phyloP scores from a whole-genome alignment of 2,329 filamentous ascomycete species.

The Colletotrichum viniferum region DNA sequence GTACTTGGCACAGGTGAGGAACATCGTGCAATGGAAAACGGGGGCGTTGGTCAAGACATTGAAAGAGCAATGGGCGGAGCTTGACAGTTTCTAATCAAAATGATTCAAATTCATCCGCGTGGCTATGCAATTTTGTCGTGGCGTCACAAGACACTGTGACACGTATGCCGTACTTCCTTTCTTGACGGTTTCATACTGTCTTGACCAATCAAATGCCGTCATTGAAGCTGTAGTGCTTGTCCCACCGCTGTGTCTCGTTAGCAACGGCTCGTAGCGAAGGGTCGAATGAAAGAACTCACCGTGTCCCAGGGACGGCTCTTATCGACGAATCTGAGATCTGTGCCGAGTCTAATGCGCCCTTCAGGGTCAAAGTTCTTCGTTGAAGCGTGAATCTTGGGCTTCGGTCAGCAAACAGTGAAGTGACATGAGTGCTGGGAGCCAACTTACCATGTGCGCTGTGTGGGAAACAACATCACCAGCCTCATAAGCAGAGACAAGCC shows the following conservation, averaged over 20 bases:
- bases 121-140: not conserved
- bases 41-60: constrained; percentile 21
- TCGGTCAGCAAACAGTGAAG: too few relatives aligned
- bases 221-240: constrained; percentile 9
- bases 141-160: not conserved
- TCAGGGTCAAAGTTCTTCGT: constrained; percentile 57
- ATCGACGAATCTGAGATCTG: constrained; percentile 61
- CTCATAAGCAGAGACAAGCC: constrained; percentile 41
- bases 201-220: not conserved
- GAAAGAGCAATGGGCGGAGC: constrained; percentile 6
- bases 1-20: constrained; percentile 18
- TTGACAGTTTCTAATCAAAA: constrained; percentile 10
- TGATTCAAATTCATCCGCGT: not conserved
- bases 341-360: constrained; percentile 57
- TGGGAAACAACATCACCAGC: constrained; percentile 46
- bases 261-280: not conserved
- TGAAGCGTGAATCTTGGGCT: constrained; percentile 51
- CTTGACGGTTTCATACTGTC: fast-evolving
- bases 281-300: constrained; percentile 23
- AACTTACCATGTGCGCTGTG: constrained; percentile 34
- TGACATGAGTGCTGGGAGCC: too few relatives aligned
- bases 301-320: constrained; percentile 52
- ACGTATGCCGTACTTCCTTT: not conserved
- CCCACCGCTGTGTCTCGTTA: not conserved
- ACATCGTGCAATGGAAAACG: constrained; percentile 15